Evolutionary conservation across 2,329 filamentous ascomycete species (phyloP), one percentile per base, ranked within the genome.

Genomic region (Scytalidium sp.): DNA sequence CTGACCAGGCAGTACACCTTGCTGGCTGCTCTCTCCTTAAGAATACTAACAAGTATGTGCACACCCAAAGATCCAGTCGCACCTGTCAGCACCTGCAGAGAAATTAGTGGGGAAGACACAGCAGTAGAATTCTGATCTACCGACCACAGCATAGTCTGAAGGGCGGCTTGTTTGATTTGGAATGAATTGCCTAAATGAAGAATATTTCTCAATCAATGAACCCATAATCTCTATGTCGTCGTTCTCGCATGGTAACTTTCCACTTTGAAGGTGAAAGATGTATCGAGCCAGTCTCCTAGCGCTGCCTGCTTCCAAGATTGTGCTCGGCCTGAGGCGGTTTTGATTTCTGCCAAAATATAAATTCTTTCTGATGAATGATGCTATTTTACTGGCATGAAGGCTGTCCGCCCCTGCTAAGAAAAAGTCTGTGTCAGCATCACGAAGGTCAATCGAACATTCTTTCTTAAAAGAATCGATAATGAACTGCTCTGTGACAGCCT

Each of bases 11-110:
- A 76, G 66, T 77, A 81, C 2, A 57, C 44, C 25, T 3, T 7
- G 5, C 6, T 17, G 11, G 39, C 19, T 7, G 7, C 19, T 11
- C 13, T 10, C 19, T 63, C 57, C 1, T 65, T 57, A 3, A 70
- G 65, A 5, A 83, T 67, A 19, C 72, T 62, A 23, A 73, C 61
- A 4, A 81, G 61, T 2, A 81, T 67, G 51, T 81, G 75, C 21
- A 73, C 70, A 17, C 79, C 79, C 3, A 82, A 64, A 3, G 71
- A 68, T 32, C 76, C 76, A 13, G 76, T 79, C 4, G 73, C 70
- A 29, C 76, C 75, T 7, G 76, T 78, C 19, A 79, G 64, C 10
- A 78, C 23, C 43, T 32, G 6, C 9, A 17, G 8, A 17, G 8
- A 3, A 20, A 17, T 32, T 19, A 13, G 23, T 27, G 19, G 8